A percentile compares a stretch with the other conserved stretches of the same genome.
Evolutionary conservation across 2,329 filamentous ascomycete species (phyloP).

Genomic region (Ophiostoma triangulosporum): DNA sequence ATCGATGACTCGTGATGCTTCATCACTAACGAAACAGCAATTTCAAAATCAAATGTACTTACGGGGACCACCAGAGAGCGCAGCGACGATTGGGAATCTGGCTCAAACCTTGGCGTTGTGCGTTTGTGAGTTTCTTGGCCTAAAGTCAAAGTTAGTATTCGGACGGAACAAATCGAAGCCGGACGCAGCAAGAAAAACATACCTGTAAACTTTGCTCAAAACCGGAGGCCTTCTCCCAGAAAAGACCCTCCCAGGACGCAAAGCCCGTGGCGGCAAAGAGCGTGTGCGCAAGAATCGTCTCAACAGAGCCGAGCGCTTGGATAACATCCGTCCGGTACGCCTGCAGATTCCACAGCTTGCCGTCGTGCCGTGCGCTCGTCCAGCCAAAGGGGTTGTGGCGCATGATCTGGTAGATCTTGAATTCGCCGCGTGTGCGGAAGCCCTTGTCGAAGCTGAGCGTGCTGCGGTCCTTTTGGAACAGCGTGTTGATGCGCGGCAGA

Average conservation of each 20-base stretch:
- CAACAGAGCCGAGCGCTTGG: conserved; percentile 87
- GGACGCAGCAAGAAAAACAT: not conserved
- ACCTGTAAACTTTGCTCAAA: conserved; percentile 36
- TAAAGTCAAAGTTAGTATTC: conserved; percentile 51
- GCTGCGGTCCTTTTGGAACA: conserved; percentile 97
- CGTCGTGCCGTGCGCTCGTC: conserved; percentile 94
- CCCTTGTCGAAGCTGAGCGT: conserved; percentile 98
- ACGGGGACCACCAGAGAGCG: conserved; percentile 84
- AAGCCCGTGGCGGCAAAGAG: conserved; percentile 96
- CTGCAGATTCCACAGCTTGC: conserved; percentile 94
- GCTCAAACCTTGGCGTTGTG: conserved; percentile 89
- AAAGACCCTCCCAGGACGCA: conserved; percentile 90
- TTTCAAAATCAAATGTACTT: not conserved
- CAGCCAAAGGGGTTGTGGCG: conserved; percentile 99
- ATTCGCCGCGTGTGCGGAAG: conserved; percentile 87
- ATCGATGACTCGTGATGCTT: not conserved
- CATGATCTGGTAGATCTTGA: conserved; percentile 98
- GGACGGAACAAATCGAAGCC: conserved; percentile 28
- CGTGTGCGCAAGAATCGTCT: conserved; percentile 94
- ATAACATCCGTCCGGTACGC: conserved; percentile 85
- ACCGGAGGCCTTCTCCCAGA: conserved; percentile 54
- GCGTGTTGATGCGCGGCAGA: conserved; percentile 91
- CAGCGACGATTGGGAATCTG: conserved; percentile 98
- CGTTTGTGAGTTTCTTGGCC: conserved; percentile 98
- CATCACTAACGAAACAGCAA: not conserved